Base-by-base conservation (phyloP, 2,329 filamentous ascomycete genomes). In the Metarhizium rileyi region DNA sequence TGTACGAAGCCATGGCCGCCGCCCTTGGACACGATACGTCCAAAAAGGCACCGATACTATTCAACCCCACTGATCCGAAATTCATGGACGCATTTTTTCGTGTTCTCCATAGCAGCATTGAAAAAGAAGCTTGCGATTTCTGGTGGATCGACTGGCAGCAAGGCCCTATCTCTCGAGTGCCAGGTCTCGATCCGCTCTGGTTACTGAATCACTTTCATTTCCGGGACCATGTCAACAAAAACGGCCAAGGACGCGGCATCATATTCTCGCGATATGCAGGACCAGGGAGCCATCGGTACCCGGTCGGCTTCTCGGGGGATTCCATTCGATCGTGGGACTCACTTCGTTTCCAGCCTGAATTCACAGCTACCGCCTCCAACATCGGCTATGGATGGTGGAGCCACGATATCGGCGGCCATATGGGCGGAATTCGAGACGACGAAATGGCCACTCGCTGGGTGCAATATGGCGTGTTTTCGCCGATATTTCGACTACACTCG, bases 81-180 rank as follows among this genome's bases (percentile, higher is more conserved):
- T 84, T 81, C 55, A 68, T 80, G 60, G 67, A 80, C 35, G 78
- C 77, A 0, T 83, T 78, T 55, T 72, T 83, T 38, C 69, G 74
- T 44, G 70, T 81, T 2, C 66, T 83, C 3, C 77, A 81, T 50
- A 68, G 73, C 10, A 65, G 69, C 18, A 66, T 83, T 25, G 80
- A 83, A 53, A 67, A 73, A 1, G 65, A 77, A 12, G 79, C 75
- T 1, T 70, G 74, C 25, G 80, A 83, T 56, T 82, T 84, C 50
- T 83, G 79, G 78, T 84, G 80, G 80, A 71, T 83, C 28, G 81
- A 84, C 59, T 84, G 80, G 80, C 80, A 84, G 60, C 80, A 84
- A 59, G 81, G 80, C 2, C 65, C 68, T 2, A 66, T 70, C 49
- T 78, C 77, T 1, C 70, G 70, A 28, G 70, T 81, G 6, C 74